phyloP scores from a whole-genome alignment of 257 asterid species.

The Plantago major region DNA sequence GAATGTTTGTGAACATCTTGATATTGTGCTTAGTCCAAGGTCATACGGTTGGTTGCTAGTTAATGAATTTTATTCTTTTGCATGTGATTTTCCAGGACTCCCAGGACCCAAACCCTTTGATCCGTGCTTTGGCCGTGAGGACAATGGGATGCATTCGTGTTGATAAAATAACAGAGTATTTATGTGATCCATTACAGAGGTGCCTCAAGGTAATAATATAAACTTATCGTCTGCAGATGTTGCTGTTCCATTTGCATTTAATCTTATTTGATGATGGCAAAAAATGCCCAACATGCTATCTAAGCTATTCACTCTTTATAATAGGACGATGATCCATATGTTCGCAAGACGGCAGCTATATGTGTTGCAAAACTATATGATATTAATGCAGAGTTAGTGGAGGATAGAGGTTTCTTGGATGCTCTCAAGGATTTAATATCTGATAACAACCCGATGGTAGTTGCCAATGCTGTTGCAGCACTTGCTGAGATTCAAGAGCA shows the following conservation, averaged over 20 bases:
- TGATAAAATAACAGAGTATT: constrained; percentile 94
- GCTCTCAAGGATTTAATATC: constrained; percentile 98
- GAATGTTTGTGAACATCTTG: too few species aligned
- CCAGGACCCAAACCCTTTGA: constrained; percentile 97
- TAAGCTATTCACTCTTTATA: constrained; percentile 23
- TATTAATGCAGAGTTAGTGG: constrained; percentile 98
- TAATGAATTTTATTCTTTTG: too few species aligned
- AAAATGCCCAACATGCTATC: constrained; percentile 11
- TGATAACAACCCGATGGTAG: constrained; percentile 99
- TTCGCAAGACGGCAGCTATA: constrained; percentile 98
- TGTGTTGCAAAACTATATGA: constrained; percentile 99
- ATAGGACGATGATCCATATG: constrained; percentile 99
- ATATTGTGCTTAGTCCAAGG: too few species aligned
- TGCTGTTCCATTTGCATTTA: constrained; percentile 17
- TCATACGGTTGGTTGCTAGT: too few species aligned
- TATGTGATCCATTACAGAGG: constrained; percentile 96
- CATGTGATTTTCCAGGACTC: constrained; percentile 61
- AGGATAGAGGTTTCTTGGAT: constrained; percentile 96
- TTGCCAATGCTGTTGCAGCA: constrained; percentile 98
- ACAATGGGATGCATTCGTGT: constrained; percentile 99
- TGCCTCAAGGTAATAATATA: constrained; percentile 76
- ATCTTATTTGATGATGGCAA: constrained; percentile 12
- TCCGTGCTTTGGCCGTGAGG: constrained; percentile 99
- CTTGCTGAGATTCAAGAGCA: constrained; percentile 97
- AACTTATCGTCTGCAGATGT: constrained; percentile 14